Conservation (phyloP, 768 basidiomycete genomes). For the Amanita phalloides region DNA sequence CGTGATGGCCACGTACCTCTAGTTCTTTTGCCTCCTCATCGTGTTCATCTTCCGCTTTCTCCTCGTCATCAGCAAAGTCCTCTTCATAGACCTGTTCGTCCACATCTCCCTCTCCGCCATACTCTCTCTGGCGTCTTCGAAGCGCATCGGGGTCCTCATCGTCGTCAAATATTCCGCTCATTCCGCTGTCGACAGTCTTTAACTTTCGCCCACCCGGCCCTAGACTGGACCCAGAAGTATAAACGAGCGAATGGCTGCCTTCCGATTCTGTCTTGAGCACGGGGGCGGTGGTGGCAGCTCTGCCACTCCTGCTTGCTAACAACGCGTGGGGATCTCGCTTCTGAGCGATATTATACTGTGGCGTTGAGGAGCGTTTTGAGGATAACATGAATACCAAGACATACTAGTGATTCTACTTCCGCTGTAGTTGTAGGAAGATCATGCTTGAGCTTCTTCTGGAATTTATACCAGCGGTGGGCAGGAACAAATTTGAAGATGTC, state of each 20-base stretch:
- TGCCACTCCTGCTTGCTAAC: slow-evolving; percentile 53
- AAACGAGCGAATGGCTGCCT: slow-evolving; percentile 37
- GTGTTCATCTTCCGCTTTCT: slow-evolving; percentile 62
- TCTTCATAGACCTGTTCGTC: slow-evolving; percentile 81
- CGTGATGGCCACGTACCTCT: slow-evolving; percentile 37
- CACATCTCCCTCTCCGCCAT: slow-evolving; percentile 68
- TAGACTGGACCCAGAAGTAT: slow-evolving; percentile 41
- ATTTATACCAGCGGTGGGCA: slow-evolving; percentile 86
- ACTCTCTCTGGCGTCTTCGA: slow-evolving; percentile 42
- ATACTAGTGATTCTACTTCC: slow-evolving; percentile 57
- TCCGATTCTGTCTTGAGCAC: slow-evolving; percentile 62
- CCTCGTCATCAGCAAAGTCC: slow-evolving; percentile 83
- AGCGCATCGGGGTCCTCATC: slow-evolving; percentile 47
- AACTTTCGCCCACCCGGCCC: slow-evolving; percentile 61
- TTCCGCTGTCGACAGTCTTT: slow-evolving; percentile 59
- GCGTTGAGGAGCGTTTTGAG: slow-evolving; percentile 11
- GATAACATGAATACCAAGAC: slow-evolving; percentile 10
- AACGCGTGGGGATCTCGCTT: slow-evolving; percentile 70
- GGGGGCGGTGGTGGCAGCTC: slow-evolving; percentile 49
- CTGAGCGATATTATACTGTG: slow-evolving; percentile 44
- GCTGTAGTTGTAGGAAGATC: slow-evolving; percentile 56
- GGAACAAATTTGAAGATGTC: slow-evolving; percentile 84
- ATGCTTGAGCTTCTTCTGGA: slow-evolving; percentile 76
- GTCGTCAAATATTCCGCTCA: slow-evolving; percentile 51
- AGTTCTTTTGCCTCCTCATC: slow-evolving; percentile 82